These are phyloP conservation scores for Trichosporon ovoides DNA, from an alignment of 1,284 basidiomycete genomes.

Conservation along the genomic window DNA sequence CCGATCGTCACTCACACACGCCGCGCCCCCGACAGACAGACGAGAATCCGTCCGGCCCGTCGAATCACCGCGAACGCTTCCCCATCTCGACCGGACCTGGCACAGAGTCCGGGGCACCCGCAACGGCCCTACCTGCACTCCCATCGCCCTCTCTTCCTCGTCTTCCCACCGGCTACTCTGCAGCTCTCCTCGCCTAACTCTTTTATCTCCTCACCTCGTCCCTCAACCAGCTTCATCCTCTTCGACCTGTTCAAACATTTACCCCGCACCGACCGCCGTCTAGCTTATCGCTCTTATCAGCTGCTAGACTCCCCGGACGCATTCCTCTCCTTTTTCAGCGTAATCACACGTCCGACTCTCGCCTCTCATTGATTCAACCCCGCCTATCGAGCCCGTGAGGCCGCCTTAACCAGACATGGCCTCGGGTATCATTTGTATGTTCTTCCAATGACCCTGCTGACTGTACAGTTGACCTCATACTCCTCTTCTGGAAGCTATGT, in stretches of 20 bases:
- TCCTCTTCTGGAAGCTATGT: conserved; percentile 57
- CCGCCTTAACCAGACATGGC: neutral
- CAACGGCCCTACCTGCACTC: neutral
- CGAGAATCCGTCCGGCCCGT: neutral
- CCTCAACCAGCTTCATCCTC: neutral
- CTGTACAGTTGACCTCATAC: conserved; percentile 39
- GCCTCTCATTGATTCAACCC: neutral
- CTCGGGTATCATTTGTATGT: neutral
- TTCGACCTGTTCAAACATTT: neutral
- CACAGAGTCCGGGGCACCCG: neutral
- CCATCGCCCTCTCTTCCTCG: neutral
- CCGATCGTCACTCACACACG: too few relatives aligned
- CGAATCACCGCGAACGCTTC: neutral
- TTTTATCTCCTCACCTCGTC: neutral
- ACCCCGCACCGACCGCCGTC: neutral
- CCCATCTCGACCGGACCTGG: neutral
- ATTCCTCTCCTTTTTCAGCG: neutral
- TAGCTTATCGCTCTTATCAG: conserved; percentile 1
- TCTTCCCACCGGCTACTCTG: neutral
- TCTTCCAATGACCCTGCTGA: neutral
- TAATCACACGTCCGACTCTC: neutral
- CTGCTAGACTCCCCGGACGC: neutral
- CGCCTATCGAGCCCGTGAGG: neutral
- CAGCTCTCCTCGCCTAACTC: neutral
- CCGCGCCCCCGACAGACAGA: too few relatives aligned